Conservation (phyloP, 495 filamentous ascomycete species). For the Penicillium parvum region DNA sequence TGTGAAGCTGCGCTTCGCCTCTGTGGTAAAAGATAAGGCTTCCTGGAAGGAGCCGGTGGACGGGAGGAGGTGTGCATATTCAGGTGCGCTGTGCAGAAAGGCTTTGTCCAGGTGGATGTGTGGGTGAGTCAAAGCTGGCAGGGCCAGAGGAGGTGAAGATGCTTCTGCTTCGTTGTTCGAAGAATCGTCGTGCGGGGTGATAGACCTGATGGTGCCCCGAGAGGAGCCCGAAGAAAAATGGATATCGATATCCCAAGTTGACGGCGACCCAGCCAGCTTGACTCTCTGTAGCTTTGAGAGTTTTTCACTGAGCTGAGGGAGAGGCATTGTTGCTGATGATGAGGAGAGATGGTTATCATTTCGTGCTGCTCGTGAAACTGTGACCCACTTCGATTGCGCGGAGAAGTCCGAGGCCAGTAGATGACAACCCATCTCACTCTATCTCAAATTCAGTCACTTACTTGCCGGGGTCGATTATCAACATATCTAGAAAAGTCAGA, state of each 20-base stretch:
- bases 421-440: too few species aligned
- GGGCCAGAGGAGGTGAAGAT: constrained; percentile 19
- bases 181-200: constrained; percentile 28
- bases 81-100: constrained; percentile 56
- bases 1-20: constrained; percentile 60
- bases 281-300: constrained; percentile 31
- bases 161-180: constrained; percentile 8
- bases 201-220: constrained; percentile 35
- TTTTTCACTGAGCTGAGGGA: constrained; percentile 14
- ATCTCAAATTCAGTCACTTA: too few species aligned
- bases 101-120: constrained; percentile 77
- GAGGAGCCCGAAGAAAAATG: constrained; percentile 6
- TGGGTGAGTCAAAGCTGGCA: constrained; percentile 64
- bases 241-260: constrained; percentile 43
- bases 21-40: constrained; percentile 56
- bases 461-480: too few species aligned
- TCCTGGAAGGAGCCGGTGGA: constrained; percentile 59
- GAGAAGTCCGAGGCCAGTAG: not conserved
- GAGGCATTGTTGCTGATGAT: constrained; percentile 20
- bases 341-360: not conserved
- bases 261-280: constrained; percentile 33
- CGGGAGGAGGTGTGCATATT: constrained; percentile 58
- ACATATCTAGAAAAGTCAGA: too few species aligned
- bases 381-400: not conserved
- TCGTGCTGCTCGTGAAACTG: not conserved